Evolutionary conservation across 2,329 filamentous ascomycete genomes (phyloP).

Genomic region (Bertia moriformis): DNA sequence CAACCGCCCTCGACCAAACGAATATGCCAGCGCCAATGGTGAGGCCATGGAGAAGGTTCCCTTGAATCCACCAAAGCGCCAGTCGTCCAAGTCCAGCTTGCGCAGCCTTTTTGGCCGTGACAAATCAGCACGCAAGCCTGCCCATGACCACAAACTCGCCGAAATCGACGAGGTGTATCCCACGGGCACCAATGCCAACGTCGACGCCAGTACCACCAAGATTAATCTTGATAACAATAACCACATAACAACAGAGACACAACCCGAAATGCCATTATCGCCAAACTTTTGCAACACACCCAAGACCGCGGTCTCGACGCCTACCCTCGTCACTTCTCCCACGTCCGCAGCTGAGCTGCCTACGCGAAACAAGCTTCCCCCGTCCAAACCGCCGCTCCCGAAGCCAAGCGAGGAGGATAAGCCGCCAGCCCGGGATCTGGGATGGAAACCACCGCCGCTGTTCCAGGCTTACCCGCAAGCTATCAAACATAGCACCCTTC

Average conservation of each 20-base stretch:
- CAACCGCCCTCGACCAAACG: slow-evolving; percentile 4
- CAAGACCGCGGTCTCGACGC: slow-evolving; percentile 10
- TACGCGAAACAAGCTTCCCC: background rate
- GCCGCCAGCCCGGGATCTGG: background rate
- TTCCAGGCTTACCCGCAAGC: background rate
- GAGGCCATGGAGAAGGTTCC: slow-evolving; percentile 15
- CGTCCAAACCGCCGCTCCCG: too few relatives aligned
- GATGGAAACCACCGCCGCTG: background rate
- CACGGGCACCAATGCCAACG: slow-evolving; percentile 6
- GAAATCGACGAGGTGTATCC: slow-evolving; percentile 15
- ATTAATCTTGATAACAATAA: too few relatives aligned
- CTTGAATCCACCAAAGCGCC: slow-evolving; percentile 12
- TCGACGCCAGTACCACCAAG: slow-evolving; percentile 6
- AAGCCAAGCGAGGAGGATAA: too few relatives aligned
- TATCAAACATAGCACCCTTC: background rate
- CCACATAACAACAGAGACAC: background rate
- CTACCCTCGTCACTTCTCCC: slow-evolving; percentile 6
- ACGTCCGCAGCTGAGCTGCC: background rate
- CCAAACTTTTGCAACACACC: slow-evolving; percentile 11
- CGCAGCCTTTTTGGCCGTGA: slow-evolving; percentile 18
- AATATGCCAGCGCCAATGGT: slow-evolving; percentile 14
- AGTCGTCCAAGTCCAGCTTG: slow-evolving; percentile 19
- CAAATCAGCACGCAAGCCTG: slow-evolving; percentile 13
- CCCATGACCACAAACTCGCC: slow-evolving; percentile 13
- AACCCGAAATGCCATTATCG: slow-evolving; percentile 7